Percentiles rank a stretch among this genome's conserved stretches.
Evolutionary conservation across 805 yeast genomes (phyloP).

Genomic region (Spathaspora sp.): DNA sequence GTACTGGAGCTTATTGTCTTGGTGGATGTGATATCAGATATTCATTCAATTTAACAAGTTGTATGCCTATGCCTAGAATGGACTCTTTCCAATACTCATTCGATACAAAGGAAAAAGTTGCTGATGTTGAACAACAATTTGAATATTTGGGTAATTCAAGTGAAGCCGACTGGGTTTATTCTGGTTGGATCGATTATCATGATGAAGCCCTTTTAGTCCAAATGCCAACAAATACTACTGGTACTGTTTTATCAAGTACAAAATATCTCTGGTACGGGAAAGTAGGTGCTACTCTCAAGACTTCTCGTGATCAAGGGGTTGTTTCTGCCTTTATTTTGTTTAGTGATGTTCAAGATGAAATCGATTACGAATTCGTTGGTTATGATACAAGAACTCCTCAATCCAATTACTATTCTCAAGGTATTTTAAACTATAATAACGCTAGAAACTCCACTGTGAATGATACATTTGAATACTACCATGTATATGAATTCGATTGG

Average conservation of each 20-base stretch:
- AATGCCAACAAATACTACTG: conserved; percentile 73
- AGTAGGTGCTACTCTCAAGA: conserved; percentile 61
- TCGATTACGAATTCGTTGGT: conserved; percentile 87
- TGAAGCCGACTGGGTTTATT: conserved; percentile 65
- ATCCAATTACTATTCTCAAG: conserved; percentile 79
- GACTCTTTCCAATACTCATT: conserved; percentile 40
- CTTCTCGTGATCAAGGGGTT: conserved; percentile 78
- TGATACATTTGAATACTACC: conserved; percentile 65
- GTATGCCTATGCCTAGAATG: conserved; percentile 86
- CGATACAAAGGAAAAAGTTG: conserved; percentile 23
- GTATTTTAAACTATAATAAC: conserved; percentile 65
- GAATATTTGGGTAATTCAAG: conserved; percentile 69
- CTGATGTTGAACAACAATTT: conserved; percentile 14
- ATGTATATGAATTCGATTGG: conserved; percentile 81
- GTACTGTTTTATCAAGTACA: conserved; percentile 79
- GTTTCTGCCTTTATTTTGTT: conserved; percentile 76
- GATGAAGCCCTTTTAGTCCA: conserved; percentile 60
- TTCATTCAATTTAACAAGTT: conserved; percentile 62
- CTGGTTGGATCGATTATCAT: conserved; percentile 50
- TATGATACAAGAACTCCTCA: conserved; percentile 62
- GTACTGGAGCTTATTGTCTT: conserved; percentile 72
- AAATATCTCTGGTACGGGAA: conserved; percentile 87
- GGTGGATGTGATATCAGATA: conserved; percentile 83
- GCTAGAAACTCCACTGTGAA: conserved; percentile 39
- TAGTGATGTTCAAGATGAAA: conserved; percentile 86